Base-by-base conservation (phyloP, 2,329 filamentous ascomycete species). In the Aureobasidium lini region DNA sequence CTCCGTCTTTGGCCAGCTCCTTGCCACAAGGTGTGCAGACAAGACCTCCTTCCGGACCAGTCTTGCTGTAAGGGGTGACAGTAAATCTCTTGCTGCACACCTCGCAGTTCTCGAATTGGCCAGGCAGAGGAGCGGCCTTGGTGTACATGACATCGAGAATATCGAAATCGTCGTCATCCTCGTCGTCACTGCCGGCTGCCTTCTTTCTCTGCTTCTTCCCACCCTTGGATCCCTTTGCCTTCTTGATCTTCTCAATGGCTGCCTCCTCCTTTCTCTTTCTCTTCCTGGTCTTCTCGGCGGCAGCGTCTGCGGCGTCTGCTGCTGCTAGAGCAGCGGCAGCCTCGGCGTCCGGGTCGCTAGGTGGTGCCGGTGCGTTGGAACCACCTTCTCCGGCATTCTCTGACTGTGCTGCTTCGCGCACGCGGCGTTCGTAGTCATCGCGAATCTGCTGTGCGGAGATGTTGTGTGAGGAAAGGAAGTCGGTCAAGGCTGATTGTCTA, bases 91-190 rank as follows among this genome's bases (percentile, higher is more conserved):
- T 95, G 44, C 82, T 80, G 71, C 93, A 97, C 3, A 86, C 76
- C 63, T 89, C 90, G 70, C 93, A 97, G 65, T 96, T 92, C 63
- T 89, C 90, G 68, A 93, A 83, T 72, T 97, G 93, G 2, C 90
- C 91, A 1, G 90, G 89, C n/a, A 86, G 71, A 1, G 86, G 85
- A 34, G 77, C 77, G 13, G 73, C 66, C 65, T 83, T 84, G 65
- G 81, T 77, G 69, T 82, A 78, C 73, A 84, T 80, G 56, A 80
- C 76, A 53, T 70, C 67, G 5, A 73, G 75, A 31, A 80, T 67
- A 49, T 74, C 70, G 60, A 80, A 73, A 60, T 79, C 77, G 31
- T 80, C 77, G 37, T 76, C 75, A 43, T 76, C 74, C 0, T 72
- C 72, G 43, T 78, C 76, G 31, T 75, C 72, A 57, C 75, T 73